Percentiles rank a stretch among this genome's conserved stretches.
These are phyloP conservation scores for Euphorbia peplus DNA, from an alignment of 345 rosid species.

Conservation along the genomic window DNA sequence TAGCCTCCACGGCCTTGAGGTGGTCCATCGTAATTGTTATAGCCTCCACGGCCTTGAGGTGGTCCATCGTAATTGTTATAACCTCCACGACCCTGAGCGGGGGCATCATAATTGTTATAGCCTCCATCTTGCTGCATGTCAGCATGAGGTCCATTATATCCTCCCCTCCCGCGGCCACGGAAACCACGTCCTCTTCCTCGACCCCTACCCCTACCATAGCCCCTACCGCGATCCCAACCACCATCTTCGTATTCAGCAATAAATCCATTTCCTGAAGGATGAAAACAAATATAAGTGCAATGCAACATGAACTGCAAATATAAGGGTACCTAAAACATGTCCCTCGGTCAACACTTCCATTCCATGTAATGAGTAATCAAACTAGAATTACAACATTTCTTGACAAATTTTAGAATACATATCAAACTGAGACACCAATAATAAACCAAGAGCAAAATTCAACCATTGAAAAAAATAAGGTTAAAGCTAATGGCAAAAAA, in stretches of 20 bases:
- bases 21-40: conserved; percentile 53
- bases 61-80: no score
- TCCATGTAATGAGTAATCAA: neutral
- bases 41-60: conserved; percentile 35
- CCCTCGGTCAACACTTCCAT: neutral
- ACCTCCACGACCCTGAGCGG: conserved; percentile 30
- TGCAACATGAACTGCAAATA: neutral
- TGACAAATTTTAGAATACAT: neutral
- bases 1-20: conserved; percentile 40
- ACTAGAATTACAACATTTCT: neutral
- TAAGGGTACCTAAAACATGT: neutral
- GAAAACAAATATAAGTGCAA: neutral
- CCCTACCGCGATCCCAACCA: conserved; percentile 63
- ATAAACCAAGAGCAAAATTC: neutral
- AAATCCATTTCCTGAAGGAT: conserved; percentile 61
- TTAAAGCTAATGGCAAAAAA: neutral
- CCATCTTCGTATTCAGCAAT: conserved; percentile 75
- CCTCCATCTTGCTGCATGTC: conserved; percentile 68
- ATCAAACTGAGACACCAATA: neutral
- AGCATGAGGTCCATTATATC: conserved; percentile 65
- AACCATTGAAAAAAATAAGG: neutral
- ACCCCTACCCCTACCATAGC: conserved; percentile 72
- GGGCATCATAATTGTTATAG: conserved; percentile 24
- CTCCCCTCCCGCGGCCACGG: conserved; percentile 86
- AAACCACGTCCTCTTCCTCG: conserved; percentile 78